A percentile compares a stretch with the other conserved stretches of the same genome.
Evolutionary conservation across 352 stramenopile genomes (phyloP).

Genomic region (Stramenopiles sp.): DNA sequence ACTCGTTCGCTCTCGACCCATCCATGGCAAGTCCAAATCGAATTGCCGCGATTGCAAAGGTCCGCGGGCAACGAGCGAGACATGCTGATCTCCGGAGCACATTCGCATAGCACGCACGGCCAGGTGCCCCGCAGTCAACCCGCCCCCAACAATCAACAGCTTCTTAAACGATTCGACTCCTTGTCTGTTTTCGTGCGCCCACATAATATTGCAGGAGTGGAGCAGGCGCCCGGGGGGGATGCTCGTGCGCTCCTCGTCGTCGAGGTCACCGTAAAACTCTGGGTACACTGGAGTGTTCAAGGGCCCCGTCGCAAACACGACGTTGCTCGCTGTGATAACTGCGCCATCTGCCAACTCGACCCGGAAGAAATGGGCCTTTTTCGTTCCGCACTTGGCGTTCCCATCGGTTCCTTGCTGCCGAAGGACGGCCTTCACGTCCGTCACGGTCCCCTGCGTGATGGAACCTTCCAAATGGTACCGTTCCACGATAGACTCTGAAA

Average conservation of each 20-base stretch:
- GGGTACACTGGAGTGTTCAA: neutral
- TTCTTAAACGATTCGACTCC: neutral
- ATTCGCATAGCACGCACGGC: neutral
- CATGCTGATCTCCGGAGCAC: neutral
- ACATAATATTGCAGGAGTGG: neutral
- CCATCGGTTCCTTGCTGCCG: too few species aligned
- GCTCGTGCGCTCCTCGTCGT: neutral
- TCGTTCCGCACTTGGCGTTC: too few species aligned
- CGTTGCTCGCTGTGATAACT: neutral
- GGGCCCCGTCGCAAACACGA: neutral
- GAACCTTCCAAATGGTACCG: neutral
- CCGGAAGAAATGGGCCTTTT: too few species aligned
- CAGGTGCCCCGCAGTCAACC: neutral
- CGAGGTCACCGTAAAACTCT: neutral
- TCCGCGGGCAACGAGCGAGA: neutral
- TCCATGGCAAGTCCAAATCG: neutral
- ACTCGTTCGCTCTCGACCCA: neutral
- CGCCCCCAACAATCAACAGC: neutral
- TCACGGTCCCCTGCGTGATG: neutral
- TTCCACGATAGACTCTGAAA: neutral
- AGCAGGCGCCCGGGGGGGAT: neutral
- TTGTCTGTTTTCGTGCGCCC: neutral
- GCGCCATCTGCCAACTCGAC: too few species aligned
- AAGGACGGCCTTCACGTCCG: neutral
- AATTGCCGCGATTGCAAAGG: neutral